Percentiles rank a stretch among this genome's conserved stretches.
These are phyloP conservation scores for Brasilioporus rufonigricans DNA, from an alignment of 768 basidiomycete genomes.

Conservation along the genomic window DNA sequence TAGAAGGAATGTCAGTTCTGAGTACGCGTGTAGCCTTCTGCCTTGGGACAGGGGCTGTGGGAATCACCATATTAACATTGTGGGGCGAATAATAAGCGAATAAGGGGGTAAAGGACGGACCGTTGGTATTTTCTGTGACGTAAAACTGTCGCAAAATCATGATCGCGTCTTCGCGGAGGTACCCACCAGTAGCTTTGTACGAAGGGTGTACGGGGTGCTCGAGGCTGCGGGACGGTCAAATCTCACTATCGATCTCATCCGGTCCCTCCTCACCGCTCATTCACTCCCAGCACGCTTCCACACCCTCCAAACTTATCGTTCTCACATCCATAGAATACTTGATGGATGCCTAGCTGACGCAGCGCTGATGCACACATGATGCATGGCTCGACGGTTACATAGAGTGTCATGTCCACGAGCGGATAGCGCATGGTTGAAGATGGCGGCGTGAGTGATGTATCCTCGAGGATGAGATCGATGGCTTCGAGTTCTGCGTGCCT, in stretches of 20 bases:
- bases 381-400: slow-evolving; percentile 98
- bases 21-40: slow-evolving; percentile 82
- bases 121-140: slow-evolving; percentile 90
- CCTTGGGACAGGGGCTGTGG: slow-evolving; percentile 82
- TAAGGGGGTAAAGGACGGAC: slow-evolving; percentile 40
- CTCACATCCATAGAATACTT: slow-evolving; percentile 89
- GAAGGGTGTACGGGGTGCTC: slow-evolving; percentile 70
- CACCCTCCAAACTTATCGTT: slow-evolving; percentile 98
- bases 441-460: slow-evolving; percentile 53
- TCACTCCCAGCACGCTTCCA: slow-evolving; percentile 90
- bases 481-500: slow-evolving; percentile 97
- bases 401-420: slow-evolving; percentile 77
- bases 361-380: slow-evolving; percentile 99
- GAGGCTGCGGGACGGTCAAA: slow-evolving; percentile 42
- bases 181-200: slow-evolving; percentile 75
- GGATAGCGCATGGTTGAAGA: slow-evolving; percentile 47
- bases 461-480: slow-evolving; percentile 80
- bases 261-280: slow-evolving; percentile 52
- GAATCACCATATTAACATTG: slow-evolving; percentile 9
- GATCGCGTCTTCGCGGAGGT: slow-evolving; percentile 79
- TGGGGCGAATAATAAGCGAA: slow-evolving; percentile 1
- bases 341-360: slow-evolving; percentile 86
- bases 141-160: slow-evolving; percentile 86
- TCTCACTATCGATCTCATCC: background rate
- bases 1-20: slow-evolving; percentile 68